Evolutionary conservation across 148 eudicot species (phyloP).

Genomic region (Talinum fruticosum): DNA sequence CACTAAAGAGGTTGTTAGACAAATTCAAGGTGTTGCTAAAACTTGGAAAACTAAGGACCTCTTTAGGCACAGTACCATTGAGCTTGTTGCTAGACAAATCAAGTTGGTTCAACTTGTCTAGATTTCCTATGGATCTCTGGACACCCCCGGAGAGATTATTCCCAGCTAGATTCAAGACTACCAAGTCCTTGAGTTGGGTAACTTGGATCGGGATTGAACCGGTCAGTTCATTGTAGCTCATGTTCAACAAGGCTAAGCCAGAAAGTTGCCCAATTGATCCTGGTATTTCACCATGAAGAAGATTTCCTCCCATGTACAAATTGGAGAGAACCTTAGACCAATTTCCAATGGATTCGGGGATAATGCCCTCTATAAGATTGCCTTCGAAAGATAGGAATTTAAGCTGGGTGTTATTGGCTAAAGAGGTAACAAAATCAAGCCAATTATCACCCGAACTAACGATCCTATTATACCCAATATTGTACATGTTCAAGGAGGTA

Average conservation of each 20-base stretch:
- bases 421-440: constrained; percentile 33
- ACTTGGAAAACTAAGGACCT: constrained; percentile 26
- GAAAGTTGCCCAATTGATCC: constrained; percentile 18
- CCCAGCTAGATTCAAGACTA: constrained; percentile 34
- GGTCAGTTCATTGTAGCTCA: constrained; percentile 18
- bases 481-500: constrained; percentile 39
- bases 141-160: constrained; percentile 38
- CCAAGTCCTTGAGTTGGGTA: constrained; percentile 23
- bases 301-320: constrained; percentile 39
- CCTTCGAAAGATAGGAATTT: constrained; percentile 38
- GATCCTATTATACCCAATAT: constrained; percentile 42
- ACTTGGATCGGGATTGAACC: constrained; percentile 13
- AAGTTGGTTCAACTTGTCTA: constrained; percentile 21
- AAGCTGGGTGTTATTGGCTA: constrained; percentile 39
- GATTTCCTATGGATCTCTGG: constrained; percentile 34
- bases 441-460: constrained; percentile 34
- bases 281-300: constrained; percentile 18
- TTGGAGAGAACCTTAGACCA: constrained; percentile 38
- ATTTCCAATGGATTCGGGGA: constrained; percentile 50
- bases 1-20: constrained; percentile 41
- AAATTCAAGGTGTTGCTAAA: constrained; percentile 36
- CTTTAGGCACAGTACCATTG: constrained; percentile 48
- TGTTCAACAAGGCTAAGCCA: constrained; percentile 15
- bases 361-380: constrained; percentile 39
- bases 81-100: constrained; percentile 43